Evolutionary conservation across 108 stramenopile species (phyloP).

Genomic region (Pseudonitzschia delicatissima): DNA sequence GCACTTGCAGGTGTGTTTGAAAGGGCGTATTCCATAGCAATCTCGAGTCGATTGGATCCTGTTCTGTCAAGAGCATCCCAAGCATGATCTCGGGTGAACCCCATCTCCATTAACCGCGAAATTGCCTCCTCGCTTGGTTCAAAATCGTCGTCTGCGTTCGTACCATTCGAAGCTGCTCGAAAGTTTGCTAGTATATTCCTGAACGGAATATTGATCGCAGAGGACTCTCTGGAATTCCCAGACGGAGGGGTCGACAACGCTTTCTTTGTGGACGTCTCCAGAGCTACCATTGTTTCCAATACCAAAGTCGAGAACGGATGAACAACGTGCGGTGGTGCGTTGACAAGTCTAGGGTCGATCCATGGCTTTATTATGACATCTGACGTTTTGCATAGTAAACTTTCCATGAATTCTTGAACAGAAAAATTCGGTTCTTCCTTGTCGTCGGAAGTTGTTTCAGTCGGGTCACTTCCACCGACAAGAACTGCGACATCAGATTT

Average conservation of each 20-base stretch:
- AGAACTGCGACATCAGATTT: constrained; percentile 34
- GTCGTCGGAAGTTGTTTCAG: constrained; percentile 2
- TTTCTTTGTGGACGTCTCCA: constrained; percentile 56
- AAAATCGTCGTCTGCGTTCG: constrained; percentile 36
- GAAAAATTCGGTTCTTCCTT: constrained; percentile 21
- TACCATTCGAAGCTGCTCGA: background rate
- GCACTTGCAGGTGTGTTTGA: constrained; percentile 62
- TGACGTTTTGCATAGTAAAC: constrained; percentile 52
- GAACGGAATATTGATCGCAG: background rate
- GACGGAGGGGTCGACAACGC: background rate
- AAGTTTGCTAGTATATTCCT: background rate
- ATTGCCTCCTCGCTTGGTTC: constrained; percentile 79
- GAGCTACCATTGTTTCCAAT: constrained; percentile 52
- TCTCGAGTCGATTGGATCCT: constrained; percentile 72
- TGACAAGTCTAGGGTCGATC: constrained; percentile 47
- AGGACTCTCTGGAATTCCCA: background rate
- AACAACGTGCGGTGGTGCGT: constrained; percentile 56
- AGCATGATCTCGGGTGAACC: constrained; percentile 85
- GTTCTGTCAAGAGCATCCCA: constrained; percentile 69
- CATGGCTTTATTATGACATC: constrained; percentile 45
- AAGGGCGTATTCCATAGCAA: constrained; percentile 91
- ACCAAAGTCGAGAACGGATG: constrained; percentile 59
- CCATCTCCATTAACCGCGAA: constrained; percentile 80
- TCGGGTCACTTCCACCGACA: constrained; percentile 11
- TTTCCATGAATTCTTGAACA: constrained; percentile 28